These are phyloP conservation scores for Termitomyces sp. DNA, from an alignment of 768 basidiomycete species.

Conservation along the genomic window DNA sequence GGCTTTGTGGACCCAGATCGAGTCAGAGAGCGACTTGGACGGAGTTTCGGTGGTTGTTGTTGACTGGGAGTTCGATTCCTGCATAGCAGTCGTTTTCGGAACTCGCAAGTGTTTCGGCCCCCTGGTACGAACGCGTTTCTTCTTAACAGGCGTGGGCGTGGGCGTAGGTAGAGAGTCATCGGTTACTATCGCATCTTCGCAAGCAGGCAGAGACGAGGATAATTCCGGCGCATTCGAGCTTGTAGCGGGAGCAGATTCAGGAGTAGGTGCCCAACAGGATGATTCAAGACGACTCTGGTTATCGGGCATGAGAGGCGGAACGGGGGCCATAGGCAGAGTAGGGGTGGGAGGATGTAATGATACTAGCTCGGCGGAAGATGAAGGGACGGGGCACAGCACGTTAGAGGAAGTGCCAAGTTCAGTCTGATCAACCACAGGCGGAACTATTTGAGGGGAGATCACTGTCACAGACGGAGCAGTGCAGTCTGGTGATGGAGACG, in stretches of 20 bases:
- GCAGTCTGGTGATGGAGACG: background rate
- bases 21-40: background rate
- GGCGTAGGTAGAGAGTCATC: background rate
- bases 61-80: background rate
- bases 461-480: background rate
- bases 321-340: background rate
- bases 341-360: background rate
- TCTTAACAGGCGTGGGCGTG: background rate
- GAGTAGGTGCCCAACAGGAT: background rate
- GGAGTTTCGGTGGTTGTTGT: background rate
- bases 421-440: background rate
- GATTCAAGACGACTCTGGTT: background rate
- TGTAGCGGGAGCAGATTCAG: background rate
- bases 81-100: background rate
- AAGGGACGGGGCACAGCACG: background rate
- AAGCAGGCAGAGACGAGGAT: background rate
- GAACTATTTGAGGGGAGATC: background rate
- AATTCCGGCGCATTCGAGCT: background rate
- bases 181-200: background rate
- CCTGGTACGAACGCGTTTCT: background rate
- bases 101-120: background rate
- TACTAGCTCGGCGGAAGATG: too few species aligned
- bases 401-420: background rate
- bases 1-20: background rate
- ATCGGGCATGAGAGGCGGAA: background rate